A percentile compares a stretch with the other conserved stretches of the same genome.
phyloP scores from a whole-genome alignment of 495 filamentous ascomycete species.

The Elaphomyces granulatus region DNA sequence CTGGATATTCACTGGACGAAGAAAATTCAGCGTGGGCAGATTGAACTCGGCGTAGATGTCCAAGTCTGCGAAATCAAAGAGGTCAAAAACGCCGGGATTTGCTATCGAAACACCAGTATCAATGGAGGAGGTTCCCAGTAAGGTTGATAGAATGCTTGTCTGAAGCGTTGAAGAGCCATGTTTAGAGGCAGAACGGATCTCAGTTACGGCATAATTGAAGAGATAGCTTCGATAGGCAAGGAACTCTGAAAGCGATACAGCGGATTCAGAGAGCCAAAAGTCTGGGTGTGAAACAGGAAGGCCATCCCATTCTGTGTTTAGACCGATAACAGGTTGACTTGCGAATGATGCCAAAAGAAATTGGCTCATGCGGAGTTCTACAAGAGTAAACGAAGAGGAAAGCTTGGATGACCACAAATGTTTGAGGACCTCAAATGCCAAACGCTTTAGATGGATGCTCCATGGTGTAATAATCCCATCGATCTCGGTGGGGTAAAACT shows the following conservation, averaged over 20 bases:
- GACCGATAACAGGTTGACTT: slow-evolving; percentile 46
- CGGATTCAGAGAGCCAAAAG: slow-evolving; percentile 50
- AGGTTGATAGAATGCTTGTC: slow-evolving; percentile 58
- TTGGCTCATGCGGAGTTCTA: slow-evolving; percentile 60
- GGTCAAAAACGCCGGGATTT: slow-evolving; percentile 70
- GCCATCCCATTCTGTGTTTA: slow-evolving; percentile 56
- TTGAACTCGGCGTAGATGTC: slow-evolving; percentile 38
- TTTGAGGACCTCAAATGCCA: slow-evolving; percentile 61
- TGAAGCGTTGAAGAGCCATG: slow-evolving; percentile 59
- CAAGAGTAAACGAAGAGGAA: slow-evolving; percentile 56
- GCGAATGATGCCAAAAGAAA: slow-evolving; percentile 58
- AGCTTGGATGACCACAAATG: slow-evolving; percentile 73
- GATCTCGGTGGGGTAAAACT: slow-evolving; percentile 44
- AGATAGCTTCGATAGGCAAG: slow-evolving; percentile 56
- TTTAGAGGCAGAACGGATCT: slow-evolving; percentile 62
- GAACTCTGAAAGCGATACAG: slow-evolving; percentile 55
- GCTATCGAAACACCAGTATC: slow-evolving; percentile 45
- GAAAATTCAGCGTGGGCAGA: slow-evolving; percentile 36
- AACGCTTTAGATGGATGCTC: slow-evolving; percentile 55
- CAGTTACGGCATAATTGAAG: slow-evolving; percentile 69
- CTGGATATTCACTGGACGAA: slow-evolving; percentile 46
- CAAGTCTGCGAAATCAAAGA: slow-evolving; percentile 79
- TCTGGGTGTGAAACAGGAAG: slow-evolving; percentile 35
- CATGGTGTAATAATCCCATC: slow-evolving; percentile 53
- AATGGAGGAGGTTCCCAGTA: slow-evolving; percentile 57